phyloP scores from a whole-genome alignment of 2,329 filamentous ascomycete genomes.

The Colletotrichum sp. region DNA sequence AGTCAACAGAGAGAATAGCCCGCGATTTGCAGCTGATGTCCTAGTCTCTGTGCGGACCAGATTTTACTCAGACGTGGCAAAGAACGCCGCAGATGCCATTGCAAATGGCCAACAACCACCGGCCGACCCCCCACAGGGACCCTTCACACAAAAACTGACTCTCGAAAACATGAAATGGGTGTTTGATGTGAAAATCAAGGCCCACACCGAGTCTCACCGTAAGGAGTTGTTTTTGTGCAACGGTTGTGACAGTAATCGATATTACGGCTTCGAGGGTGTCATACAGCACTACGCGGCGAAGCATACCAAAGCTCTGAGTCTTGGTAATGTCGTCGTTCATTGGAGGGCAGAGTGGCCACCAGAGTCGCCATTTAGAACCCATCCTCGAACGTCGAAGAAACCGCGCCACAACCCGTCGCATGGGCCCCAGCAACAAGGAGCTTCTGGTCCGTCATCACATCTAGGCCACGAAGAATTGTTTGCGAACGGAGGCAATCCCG shows the following conservation, averaged over 20 bases:
- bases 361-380: slow-evolving; percentile 72
- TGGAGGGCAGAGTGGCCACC: slow-evolving; percentile 86
- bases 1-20: slow-evolving; percentile 66
- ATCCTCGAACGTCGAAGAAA: slow-evolving; percentile 48
- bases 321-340: slow-evolving; percentile 74
- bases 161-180: slow-evolving; percentile 89
- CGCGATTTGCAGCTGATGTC: slow-evolving; percentile 75
- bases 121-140: slow-evolving; percentile 55
- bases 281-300: slow-evolving; percentile 86
- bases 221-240: slow-evolving; percentile 81
- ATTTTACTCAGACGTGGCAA: slow-evolving; percentile 68
- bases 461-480: background rate
- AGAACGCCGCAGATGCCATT: slow-evolving; percentile 53
- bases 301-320: slow-evolving; percentile 73
- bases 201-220: slow-evolving; percentile 67
- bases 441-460: background rate
- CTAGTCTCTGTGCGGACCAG: slow-evolving; percentile 69
- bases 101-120: slow-evolving; percentile 50
- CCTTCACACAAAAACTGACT: slow-evolving; percentile 67
- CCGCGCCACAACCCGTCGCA: background rate
- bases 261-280: slow-evolving; percentile 78
- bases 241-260: slow-evolving; percentile 70
- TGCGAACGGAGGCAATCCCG: background rate
- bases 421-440: background rate
- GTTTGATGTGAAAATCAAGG: slow-evolving; percentile 78